Conservation (phyloP, 495 filamentous ascomycete species). For the Penicillium roqueforti region DNA sequence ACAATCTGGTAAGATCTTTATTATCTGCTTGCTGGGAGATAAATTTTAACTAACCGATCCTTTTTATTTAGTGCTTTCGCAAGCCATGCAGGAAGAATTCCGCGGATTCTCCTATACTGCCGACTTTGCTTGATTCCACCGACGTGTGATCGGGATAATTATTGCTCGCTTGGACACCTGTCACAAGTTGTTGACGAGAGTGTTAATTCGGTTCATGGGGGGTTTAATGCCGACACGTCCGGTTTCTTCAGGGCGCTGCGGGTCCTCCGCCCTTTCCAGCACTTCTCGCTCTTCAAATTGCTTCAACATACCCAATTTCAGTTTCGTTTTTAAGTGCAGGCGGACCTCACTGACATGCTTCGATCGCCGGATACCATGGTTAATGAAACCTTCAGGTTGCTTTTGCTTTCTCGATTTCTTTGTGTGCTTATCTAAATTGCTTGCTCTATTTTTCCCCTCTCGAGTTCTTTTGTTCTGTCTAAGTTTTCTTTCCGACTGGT, state of each 20-base stretch:
- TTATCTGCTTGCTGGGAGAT: background rate
- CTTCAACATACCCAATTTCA: slow-evolving; percentile 29
- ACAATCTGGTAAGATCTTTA: slow-evolving; percentile 76
- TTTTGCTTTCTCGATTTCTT: slow-evolving; percentile 11
- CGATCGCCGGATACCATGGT: slow-evolving; percentile 25
- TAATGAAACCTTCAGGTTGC: slow-evolving; percentile 18
- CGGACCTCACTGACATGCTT: slow-evolving; percentile 17
- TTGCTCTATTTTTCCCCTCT: slow-evolving; percentile 12
- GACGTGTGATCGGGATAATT: slow-evolving; percentile 14
- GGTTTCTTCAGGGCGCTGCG: slow-evolving; percentile 15
- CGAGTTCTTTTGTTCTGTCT: slow-evolving; percentile 1
- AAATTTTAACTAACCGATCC: slow-evolving; percentile 11
- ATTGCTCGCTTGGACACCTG: slow-evolving; percentile 11
- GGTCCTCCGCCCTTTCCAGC: slow-evolving; percentile 10
- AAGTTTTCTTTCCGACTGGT: slow-evolving; percentile 11
- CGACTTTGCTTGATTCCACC: slow-evolving; percentile 54
- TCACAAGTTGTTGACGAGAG: slow-evolving; percentile 4
- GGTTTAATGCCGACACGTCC: slow-evolving; percentile 10
- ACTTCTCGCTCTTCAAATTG: slow-evolving; percentile 20
- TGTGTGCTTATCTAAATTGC: slow-evolving; percentile 27
- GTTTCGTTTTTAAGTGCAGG: slow-evolving; percentile 23
- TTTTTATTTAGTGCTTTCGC: slow-evolving; percentile 72
- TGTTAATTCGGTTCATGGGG: slow-evolving; percentile 1
- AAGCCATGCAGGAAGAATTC: slow-evolving; percentile 99
- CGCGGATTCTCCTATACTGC: slow-evolving; percentile 95